Evolutionary conservation across 2,329 filamentous ascomycete genomes (phyloP), one percentile per base, ranked within the genome.

Genomic region (Colletotrichum sojae): DNA sequence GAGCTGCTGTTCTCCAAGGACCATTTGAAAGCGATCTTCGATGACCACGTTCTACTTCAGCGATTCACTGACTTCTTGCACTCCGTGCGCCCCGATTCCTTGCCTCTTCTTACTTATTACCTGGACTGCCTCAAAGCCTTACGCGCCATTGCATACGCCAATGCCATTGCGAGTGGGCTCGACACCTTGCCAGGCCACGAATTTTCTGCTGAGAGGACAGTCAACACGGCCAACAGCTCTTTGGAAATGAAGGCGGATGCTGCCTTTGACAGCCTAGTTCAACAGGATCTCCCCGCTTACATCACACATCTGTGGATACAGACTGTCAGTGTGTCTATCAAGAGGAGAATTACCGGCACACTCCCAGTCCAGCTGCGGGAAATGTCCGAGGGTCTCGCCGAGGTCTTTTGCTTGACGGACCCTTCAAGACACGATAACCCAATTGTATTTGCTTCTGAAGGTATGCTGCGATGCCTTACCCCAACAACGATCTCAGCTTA

Each of bases 341-440:
- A 89, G 71, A 85, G 88, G 70, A 85, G 91, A 20, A 89, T 94
- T 22, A 91, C 89, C 0, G 90, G 91, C 4, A 92, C 88, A 1
- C 77, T 94, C 25, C 88, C 91, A 2, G 81, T 86, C 1, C 85
- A 91, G 73, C 80, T 93, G 25, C 84, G 87, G 51, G 89, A 92
- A 52, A 86, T 91, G n/a, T 92, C 91, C 0, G 91, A 94, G 76
- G 92, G 91, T 0, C 78, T 94, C 67, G 92, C 91, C 0, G 92
- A 94, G 76, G 91, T 93, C 0, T 94, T 94, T 73, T 94, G 92
- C 75, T 78, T 94, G 63, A 92, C 91, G 0, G 92, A 95, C 76
- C 91, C 92, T 9, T 92, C 90, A 1, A 83, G 91, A 66, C 83
- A 86, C 2, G 92, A 94, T 70, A 94, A 94, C 75, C 92, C 92